These are phyloP conservation scores for Alternaria rosae DNA, from an alignment of 2,329 filamentous ascomycete genomes.

Conservation along the genomic window DNA sequence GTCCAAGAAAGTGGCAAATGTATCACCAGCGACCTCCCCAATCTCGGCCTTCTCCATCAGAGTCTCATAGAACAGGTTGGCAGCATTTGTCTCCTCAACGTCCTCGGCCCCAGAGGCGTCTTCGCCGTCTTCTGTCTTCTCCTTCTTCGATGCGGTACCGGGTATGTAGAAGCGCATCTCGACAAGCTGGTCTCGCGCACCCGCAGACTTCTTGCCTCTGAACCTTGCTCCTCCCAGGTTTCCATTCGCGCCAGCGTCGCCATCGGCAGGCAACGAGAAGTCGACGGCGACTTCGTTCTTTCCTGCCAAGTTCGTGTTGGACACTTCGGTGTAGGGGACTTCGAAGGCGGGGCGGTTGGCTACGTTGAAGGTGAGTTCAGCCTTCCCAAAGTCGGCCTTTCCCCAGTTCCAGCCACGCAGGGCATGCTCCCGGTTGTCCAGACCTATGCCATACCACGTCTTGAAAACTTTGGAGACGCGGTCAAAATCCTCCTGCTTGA, in stretches of 20 bases:
- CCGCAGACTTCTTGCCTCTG: constrained; percentile 87
- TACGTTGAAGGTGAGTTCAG: constrained; percentile 94
- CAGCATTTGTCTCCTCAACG: constrained; percentile 87
- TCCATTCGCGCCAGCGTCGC: constrained; percentile 76
- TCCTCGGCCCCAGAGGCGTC: constrained; percentile 63
- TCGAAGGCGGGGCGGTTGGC: constrained; percentile 97
- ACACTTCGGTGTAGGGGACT: constrained; percentile 95
- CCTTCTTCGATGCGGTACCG: constrained; percentile 75
- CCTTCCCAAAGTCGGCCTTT: constrained; percentile 95
- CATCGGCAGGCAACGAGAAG: constrained; percentile 78
- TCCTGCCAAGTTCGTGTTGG: constrained; percentile 95
- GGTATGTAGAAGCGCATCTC: constrained; percentile 99
- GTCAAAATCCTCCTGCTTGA: constrained; percentile 93
- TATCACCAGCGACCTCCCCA: constrained; percentile 97
- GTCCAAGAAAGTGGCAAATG: constrained; percentile 95
- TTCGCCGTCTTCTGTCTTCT: constrained; percentile 76
- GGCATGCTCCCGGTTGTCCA: constrained; percentile 93
- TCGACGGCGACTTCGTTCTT: constrained; percentile 98
- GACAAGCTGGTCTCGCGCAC: constrained; percentile 89
- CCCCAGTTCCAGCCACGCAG: constrained; percentile 99
- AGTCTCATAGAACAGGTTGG: constrained; percentile 97
- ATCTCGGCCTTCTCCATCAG: constrained; percentile 99
- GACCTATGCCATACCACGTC: constrained; percentile 93
- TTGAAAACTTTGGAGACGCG: constrained; percentile 93
- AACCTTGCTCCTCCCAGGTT: constrained; percentile 75